These are phyloP conservation scores for Leishmania mexicana DNA, from an alignment of 208 protist species.

Conservation along the genomic window DNA sequence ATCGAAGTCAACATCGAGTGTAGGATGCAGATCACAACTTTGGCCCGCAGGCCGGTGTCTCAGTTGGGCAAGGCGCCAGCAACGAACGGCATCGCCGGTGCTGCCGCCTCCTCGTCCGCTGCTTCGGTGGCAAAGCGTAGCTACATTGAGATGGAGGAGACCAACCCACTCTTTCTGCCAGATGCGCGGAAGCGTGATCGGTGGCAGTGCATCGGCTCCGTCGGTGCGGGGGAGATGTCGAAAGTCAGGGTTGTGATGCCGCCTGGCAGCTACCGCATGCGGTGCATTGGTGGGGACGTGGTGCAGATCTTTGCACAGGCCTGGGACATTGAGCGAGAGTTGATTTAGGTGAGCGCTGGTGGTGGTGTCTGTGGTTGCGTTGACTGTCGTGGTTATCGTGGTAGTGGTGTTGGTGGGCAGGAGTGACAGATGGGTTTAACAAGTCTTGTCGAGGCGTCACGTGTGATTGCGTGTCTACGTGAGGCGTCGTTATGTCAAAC, in stretches of 20 bases:
- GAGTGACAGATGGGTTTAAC: neutral
- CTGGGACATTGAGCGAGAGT: conserved; percentile 79
- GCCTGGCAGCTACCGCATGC: conserved; percentile 66
- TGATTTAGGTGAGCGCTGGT: conserved; percentile 35
- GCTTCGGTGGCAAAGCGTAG: conserved; percentile 23
- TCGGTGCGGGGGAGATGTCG: conserved; percentile 30
- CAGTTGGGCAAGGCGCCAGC: neutral
- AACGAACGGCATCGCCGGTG: conserved; percentile 8
- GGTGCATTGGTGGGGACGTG: conserved; percentile 42
- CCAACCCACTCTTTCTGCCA: conserved; percentile 16
- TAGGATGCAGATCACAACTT: conserved; percentile 68
- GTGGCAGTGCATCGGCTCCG: conserved; percentile 44
- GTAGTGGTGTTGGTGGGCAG: neutral
- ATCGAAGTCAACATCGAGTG: conserved; percentile 69
- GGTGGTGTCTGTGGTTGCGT: neutral
- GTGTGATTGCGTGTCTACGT: neutral
- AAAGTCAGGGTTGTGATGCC: conserved; percentile 66
- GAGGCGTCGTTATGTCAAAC: neutral
- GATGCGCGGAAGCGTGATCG: conserved; percentile 8
- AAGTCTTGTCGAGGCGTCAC: neutral
- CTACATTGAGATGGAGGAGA: conserved; percentile 44
- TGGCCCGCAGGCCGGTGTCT: conserved; percentile 37
- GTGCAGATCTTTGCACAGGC: conserved; percentile 81
- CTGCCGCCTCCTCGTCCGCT: conserved; percentile 12
- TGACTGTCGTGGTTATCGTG: neutral